phyloP scores from a whole-genome alignment of 805 yeast species.

The Kodamaea lidongshanica region DNA sequence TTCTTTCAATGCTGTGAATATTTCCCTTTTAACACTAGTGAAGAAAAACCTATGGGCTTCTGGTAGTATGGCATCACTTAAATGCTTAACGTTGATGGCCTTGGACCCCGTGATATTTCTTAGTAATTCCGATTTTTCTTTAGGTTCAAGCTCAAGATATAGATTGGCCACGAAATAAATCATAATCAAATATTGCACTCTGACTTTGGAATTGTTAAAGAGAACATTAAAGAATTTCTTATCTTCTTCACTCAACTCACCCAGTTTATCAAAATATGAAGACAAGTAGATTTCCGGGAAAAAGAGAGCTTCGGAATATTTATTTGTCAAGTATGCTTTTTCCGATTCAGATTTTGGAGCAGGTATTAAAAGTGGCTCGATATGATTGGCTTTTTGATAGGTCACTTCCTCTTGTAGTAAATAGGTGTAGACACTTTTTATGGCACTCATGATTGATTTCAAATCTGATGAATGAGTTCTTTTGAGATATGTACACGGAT shows the following conservation, averaged over 20 bases:
- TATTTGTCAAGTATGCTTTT: conserved; percentile 12
- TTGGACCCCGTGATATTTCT: conserved; percentile 19
- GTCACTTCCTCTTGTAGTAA: conserved; percentile 26
- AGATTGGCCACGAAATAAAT: conserved; percentile 26
- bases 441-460: conserved; percentile 16
- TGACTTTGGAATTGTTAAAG: conserved; percentile 21
- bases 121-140: conserved; percentile 19
- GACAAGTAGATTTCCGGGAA: conserved; percentile 35
- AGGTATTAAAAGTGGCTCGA: conserved; percentile 15
- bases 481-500: conserved; percentile 29
- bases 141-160: conserved; percentile 23
- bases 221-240: conserved; percentile 17
- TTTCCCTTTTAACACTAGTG: conserved; percentile 22
- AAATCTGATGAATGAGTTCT: conserved; percentile 16
- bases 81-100: conserved; percentile 22
- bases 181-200: conserved; percentile 25
- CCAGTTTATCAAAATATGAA: conserved; percentile 23
- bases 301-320: conserved; percentile 17
- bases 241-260: conserved; percentile 18
- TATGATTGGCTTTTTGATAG: conserved; percentile 10
- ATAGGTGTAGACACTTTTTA: conserved; percentile 23
- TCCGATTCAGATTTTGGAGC: conserved; percentile 14
- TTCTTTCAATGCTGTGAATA: conserved; percentile 15
- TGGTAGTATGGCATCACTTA: conserved; percentile 28
- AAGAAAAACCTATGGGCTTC: conserved; percentile 18